Evolutionary conservation across 2,329 filamentous ascomycete species (phyloP).

Genomic region (Penicillium hordei): DNA sequence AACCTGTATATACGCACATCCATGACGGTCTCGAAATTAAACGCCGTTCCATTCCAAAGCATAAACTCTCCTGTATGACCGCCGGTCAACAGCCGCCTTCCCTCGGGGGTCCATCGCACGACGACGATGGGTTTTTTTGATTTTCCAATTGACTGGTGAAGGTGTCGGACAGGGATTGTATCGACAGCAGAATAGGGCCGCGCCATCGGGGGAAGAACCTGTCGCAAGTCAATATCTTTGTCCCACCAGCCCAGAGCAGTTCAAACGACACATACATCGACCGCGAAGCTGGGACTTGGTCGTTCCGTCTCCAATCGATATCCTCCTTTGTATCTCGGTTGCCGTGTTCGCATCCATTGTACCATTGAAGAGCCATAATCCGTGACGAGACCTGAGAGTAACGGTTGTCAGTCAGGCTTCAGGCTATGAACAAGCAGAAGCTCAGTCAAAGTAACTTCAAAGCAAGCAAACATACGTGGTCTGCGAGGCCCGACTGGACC

Average conservation of each 20-base stretch:
- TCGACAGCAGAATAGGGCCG: slow-evolving; percentile 74
- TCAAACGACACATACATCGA: slow-evolving; percentile 62
- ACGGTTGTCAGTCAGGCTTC: slow-evolving; percentile 17
- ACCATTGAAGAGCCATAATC: slow-evolving; percentile 89
- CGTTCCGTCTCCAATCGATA: slow-evolving; percentile 75
- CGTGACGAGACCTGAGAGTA: slow-evolving; percentile 72
- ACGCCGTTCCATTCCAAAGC: slow-evolving; percentile 96
- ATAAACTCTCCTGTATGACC: slow-evolving; percentile 98
- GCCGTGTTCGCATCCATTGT: slow-evolving; percentile 85
- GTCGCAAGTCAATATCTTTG: slow-evolving; percentile 14
- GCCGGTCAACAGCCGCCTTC: slow-evolving; percentile 83
- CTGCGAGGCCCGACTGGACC: slow-evolving; percentile 41
- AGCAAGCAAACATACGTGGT: slow-evolving; percentile 35
- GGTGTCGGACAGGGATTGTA: slow-evolving; percentile 87
- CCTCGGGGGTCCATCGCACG: slow-evolving; percentile 96
- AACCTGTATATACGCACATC: slow-evolving; percentile 52
- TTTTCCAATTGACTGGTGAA: slow-evolving; percentile 98
- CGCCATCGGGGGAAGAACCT: slow-evolving; percentile 86
- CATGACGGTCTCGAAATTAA: slow-evolving; percentile 99
- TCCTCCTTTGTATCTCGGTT: slow-evolving; percentile 70
- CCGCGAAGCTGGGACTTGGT: slow-evolving; percentile 83
- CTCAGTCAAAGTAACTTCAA: neutral
- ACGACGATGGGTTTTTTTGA: slow-evolving; percentile 97
- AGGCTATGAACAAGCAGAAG: neutral
- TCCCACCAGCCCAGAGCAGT: neutral